These are phyloP conservation scores for Penicillium silybi DNA, from an alignment of 495 filamentous ascomycete genomes.

Conservation along the genomic window DNA sequence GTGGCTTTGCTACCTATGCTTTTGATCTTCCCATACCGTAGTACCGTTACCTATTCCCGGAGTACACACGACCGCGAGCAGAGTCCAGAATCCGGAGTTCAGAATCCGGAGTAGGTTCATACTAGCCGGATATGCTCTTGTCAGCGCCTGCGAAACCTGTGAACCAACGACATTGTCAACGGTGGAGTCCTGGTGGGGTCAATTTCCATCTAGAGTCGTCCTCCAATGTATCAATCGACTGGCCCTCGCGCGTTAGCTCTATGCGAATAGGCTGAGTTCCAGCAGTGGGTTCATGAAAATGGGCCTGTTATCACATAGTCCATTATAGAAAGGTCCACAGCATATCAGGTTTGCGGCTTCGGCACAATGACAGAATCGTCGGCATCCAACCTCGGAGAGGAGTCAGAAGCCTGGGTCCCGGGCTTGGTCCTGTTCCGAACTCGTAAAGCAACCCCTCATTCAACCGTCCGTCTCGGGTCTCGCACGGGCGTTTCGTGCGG, in stretches of 20 bases:
- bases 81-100: slow-evolving; percentile 3
- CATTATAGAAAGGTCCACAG: neutral
- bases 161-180: slow-evolving; percentile 2
- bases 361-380: neutral
- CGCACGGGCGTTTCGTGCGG: neutral
- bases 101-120: slow-evolving; percentile 13
- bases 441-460: neutral
- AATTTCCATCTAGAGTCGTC: neutral
- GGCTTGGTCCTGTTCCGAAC: neutral
- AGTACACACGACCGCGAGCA: slow-evolving; percentile 11
- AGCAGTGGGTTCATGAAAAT: neutral
- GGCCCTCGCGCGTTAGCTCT: neutral
- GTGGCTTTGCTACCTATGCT: neutral
- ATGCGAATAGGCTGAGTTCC: slow-evolving; percentile 16
- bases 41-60: too few species aligned
- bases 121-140: neutral
- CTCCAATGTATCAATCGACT: neutral
- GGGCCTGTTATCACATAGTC: neutral
- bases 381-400: neutral
- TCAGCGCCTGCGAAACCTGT: neutral
- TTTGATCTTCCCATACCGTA: too few species aligned
- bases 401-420: neutral
- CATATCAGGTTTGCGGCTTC: slow-evolving; percentile 2
- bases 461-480: neutral
- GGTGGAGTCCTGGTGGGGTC: slow-evolving; percentile 16